Evolutionary conservation across 176 grass and related monocot genomes (phyloP), one percentile per base, ranked within the genome.

Genomic region (Carex parvula): DNA sequence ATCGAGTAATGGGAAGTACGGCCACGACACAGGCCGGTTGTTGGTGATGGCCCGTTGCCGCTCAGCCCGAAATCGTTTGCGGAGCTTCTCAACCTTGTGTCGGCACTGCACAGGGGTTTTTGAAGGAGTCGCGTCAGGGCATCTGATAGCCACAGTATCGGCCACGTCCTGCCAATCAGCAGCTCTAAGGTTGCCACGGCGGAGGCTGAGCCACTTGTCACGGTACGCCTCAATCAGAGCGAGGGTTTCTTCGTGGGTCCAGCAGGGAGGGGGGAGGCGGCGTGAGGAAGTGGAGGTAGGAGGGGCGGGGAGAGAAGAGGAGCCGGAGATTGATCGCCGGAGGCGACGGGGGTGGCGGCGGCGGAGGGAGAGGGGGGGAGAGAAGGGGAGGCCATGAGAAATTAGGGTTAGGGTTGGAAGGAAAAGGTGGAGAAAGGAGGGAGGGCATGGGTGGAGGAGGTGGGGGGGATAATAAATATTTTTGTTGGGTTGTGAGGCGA

Each of bases 61-160:
- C 88, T 99, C 97, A 37, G 93, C 89, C 71, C 97, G 93, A 86
- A 93, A 99, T 5, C 97, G 63, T 90, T 96, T 96, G 4, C 97
- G 88, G 21, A 96, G 91, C 85, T 99, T 99, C 97, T 99, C 97
- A 70, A 99, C 88, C 91, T 99, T 99, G 91, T 99, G 97, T 72
- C 93, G 89, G 88, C 97, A 99, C 90, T 96, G 97, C 4, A 99
- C 87, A 71, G 87, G 87, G 35, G 96, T 92, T 84, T 99, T 99
- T 1, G 81, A 21, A 76, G 83, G 85, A 1, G 84, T 82, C 33
- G 89, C 91, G 0, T 89, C 88, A 10, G 93, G 88, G 87, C 93
- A 99, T 72, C 93, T 88, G 21, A 79, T 20, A 55, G 89, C 84
- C 24, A 98, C 91, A 76, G 88, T 84, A 30, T 87, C 84, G 83